Evolutionary conservation across 257 asterid species (phyloP), one percentile per base, ranked within the genome.

Genomic region (Capsicum chinense): DNA sequence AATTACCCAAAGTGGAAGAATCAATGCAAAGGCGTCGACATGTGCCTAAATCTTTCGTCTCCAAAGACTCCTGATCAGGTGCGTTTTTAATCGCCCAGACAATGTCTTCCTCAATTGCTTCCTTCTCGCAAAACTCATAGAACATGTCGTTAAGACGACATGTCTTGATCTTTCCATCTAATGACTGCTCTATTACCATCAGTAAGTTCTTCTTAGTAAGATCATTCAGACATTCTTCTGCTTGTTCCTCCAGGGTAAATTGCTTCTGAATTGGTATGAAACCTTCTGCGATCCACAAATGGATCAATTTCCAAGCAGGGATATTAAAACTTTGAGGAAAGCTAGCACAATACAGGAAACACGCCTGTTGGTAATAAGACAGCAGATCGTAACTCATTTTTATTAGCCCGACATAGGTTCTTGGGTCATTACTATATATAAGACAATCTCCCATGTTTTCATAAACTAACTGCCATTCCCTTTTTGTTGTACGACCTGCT

Each of bases 21-120:
- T 66, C 11, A 42, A 66, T 37, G 44, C 73, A 66, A 66, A 66
- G 44, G 44, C 73, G 73, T 14, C 73, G 73, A 66, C 73, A 66
- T 13, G n/a, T 39, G 44, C 5, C 44, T 39, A 39, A 39, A 39
- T 39, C 44, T 39, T 3, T 39, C 44, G 5, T 39, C 44, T 3
- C 44, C 44, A 39, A 39, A 39, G 44, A 39, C 44, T 3, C 3
- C 44, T 39, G 44, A 4, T 3, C 3, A 39, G 44, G 44, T 39
- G 44, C 5, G 44, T 39, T 39, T 39, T 4, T 39, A 37, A 66
- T 66, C 33, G 10, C 73, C 2, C 26, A 16, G 44, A 9, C 26
- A 19, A 66, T 42, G 26, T n/a, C 44, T 37, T 66, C 73, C 12
- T 66, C 39, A 9, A 7, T 66, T 10, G 44, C 73, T 42, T 66